phyloP scores from a whole-genome alignment of 108 stramenopile species.

The Thalassiosira profunda region DNA sequence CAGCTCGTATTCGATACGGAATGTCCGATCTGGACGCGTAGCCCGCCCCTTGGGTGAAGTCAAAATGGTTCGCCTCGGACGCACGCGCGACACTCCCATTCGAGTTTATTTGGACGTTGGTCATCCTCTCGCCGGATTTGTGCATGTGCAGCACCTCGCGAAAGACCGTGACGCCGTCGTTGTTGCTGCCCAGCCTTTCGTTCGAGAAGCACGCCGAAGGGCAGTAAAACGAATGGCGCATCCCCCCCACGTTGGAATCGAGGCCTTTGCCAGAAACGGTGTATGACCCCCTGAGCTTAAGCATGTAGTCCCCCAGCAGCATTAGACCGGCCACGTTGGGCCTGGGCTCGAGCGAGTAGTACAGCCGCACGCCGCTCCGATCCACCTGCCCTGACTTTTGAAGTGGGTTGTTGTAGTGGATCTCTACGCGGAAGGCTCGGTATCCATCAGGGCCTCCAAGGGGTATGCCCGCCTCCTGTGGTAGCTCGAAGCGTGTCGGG shows the following conservation, averaged over 20 bases:
- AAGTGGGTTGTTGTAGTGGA: not conserved
- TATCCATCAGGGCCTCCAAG: not conserved
- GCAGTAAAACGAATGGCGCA: constrained; percentile 8
- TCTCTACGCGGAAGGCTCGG: not conserved
- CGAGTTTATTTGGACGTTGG: not conserved
- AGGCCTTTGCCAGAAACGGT: not conserved
- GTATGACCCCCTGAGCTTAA: not conserved
- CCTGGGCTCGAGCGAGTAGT: not conserved
- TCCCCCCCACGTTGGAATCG: not conserved
- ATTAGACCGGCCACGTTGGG: not conserved
- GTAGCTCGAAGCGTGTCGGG: not conserved
- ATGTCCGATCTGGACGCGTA: not conserved
- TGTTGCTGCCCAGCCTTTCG: not conserved
- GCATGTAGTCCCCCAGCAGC: constrained; percentile 5
- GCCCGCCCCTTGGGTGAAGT: not conserved
- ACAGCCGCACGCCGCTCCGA: constrained; percentile 4
- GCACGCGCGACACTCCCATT: not conserved
- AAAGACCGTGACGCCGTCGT: not conserved
- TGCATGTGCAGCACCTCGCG: constrained; percentile 1
- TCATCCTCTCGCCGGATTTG: not conserved
- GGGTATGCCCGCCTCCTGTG: not conserved
- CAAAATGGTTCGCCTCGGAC: constrained; percentile 6
- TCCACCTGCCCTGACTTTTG: not conserved
- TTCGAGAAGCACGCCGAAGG: not conserved
- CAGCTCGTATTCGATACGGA: not conserved